Evolutionary conservation across 2,329 filamentous ascomycete species (phyloP), one percentile per base, ranked within the genome.

Genomic region (Simplicillium sp.): DNA sequence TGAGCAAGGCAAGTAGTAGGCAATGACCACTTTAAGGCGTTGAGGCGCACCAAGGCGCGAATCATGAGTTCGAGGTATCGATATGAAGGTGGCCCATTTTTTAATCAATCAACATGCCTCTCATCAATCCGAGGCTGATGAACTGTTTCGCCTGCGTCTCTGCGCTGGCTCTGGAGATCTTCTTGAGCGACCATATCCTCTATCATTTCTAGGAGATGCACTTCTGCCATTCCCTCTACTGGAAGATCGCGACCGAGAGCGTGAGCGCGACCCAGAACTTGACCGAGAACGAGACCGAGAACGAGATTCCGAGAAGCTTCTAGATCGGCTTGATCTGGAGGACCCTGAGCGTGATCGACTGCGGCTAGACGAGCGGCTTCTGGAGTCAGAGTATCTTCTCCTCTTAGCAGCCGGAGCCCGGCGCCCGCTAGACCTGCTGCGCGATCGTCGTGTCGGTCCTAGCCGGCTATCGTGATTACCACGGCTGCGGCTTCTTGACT

Each of bases 321-420:
- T 58, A n/a, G 62, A 64, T 3, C 57, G 49, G 3, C 58, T 59
- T n/a, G 63, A 62, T 29, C 61, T 62, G 7, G 52, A 54, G 39
- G 57, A 62, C 37, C 54, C 55, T 3, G 57, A 58, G 18, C 54
- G 49, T 16, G 59, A 54, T 47, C 63, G 64, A 25, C 62, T 61
- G 44, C 55, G 61, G 41, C 47, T 61, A 44, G 50, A 63, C 44
- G 72, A 74, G 15, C 67, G 63, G 46, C 69, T 74, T 29, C 61
- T 60, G 5, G 69, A 73, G 12, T 59, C 56, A 4, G 71, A 71
- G 42, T 70, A 68, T 42, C 71, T 66, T 29, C 72, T 66, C 36
- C 71, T 64, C 48, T 77, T 77, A 2, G 63, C 59, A 4, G 60
- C 54, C 6, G 67, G 70, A 7, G 12, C 12, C 6, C 7, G 15